Conservation (phyloP, 2,329 filamentous ascomycete species). For the Colletotrichum sp. region DNA sequence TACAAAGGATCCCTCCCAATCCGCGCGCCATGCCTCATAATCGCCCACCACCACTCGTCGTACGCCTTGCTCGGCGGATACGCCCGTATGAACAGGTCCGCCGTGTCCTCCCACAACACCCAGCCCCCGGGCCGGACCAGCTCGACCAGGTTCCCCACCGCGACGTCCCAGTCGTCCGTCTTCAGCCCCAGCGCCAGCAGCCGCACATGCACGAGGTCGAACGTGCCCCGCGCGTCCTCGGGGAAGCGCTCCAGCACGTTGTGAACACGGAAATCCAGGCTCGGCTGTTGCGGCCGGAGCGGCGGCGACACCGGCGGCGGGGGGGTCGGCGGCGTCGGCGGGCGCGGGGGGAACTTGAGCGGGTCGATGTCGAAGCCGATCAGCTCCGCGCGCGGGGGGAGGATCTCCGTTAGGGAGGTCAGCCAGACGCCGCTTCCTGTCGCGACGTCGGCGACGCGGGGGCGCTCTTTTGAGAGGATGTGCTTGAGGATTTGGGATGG, state of each 20-base stretch:
- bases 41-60: constrained; percentile 15
- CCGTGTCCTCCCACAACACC: constrained; percentile 24
- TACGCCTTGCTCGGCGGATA: constrained; percentile 12
- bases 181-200: constrained; percentile 19
- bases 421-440: constrained; percentile 28
- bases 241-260: constrained; percentile 21
- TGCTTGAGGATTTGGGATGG: neutral
- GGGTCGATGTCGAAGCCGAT: constrained; percentile 25
- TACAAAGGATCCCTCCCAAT: neutral
- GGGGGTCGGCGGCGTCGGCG: constrained; percentile 5
- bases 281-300: neutral
- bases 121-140: constrained; percentile 23
- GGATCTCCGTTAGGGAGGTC: constrained; percentile 5
- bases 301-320: neutral
- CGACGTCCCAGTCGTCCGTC: constrained; percentile 19
- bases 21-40: neutral
- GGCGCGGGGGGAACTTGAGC: constrained; percentile 18
- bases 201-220: constrained; percentile 25
- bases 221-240: constrained; percentile 2
- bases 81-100: neutral
- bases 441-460: constrained; percentile 24
- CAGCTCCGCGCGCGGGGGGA: constrained; percentile 8
- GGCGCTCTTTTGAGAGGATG: neutral
- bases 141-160: constrained; percentile 12
- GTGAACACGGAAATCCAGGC: constrained; percentile 10